These are phyloP conservation scores for Gossypium australe DNA, from an alignment of 345 rosid genomes.

Conservation along the genomic window DNA sequence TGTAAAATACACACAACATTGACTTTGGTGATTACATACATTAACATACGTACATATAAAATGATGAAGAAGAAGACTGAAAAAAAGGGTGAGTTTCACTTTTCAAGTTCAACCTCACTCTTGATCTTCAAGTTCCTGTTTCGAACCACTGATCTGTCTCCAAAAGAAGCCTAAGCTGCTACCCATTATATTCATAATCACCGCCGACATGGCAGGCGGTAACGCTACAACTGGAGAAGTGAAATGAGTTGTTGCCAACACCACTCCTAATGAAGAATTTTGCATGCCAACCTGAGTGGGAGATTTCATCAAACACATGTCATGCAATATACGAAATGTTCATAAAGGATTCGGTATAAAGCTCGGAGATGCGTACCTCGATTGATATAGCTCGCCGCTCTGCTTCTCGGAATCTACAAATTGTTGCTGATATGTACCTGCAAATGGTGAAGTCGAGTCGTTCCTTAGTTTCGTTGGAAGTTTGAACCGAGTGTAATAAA, in stretches of 20 bases:
- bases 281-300: slow-evolving; percentile 55
- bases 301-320: not conserved
- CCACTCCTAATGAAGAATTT: slow-evolving; percentile 61
- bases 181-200: slow-evolving; percentile 63
- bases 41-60: too few species aligned
- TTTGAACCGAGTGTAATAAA: not conserved
- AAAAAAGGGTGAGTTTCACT: too few species aligned
- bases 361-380: slow-evolving; percentile 30
- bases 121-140: too few species aligned
- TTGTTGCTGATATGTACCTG: slow-evolving; percentile 49
- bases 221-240: slow-evolving; percentile 52
- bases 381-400: slow-evolving; percentile 59
- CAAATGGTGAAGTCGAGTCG: not conserved
- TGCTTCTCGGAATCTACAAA: slow-evolving; percentile 43
- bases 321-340: not conserved
- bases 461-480: not conserved
- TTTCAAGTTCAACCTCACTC: too few species aligned
- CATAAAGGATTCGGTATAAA: not conserved
- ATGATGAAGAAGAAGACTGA: too few species aligned
- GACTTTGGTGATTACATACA: not conserved
- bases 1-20: too few species aligned
- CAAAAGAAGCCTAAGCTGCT: too few species aligned
- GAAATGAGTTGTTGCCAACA: slow-evolving; percentile 62
- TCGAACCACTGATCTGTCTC: too few species aligned
- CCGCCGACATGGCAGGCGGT: slow-evolving; percentile 56